These are phyloP conservation scores for Colletotrichum zoysiae DNA, from an alignment of 2,329 filamentous ascomycete species.

Conservation along the genomic window DNA sequence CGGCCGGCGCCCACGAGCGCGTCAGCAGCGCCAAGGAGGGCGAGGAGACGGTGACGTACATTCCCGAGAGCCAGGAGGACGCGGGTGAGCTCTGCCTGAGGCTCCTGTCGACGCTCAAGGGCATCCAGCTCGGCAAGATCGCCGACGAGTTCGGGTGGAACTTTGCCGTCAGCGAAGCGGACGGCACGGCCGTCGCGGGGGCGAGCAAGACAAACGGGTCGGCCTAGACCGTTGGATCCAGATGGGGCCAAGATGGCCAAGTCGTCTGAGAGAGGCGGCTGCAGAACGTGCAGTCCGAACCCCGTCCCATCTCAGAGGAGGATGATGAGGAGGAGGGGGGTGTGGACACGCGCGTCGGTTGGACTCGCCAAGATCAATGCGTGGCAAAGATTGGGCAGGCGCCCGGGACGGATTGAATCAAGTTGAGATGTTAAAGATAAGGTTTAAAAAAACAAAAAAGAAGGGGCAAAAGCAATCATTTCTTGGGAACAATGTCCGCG, in stretches of 20 bases:
- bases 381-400: neutral
- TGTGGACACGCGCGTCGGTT: neutral
- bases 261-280: neutral
- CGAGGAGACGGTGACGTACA: conserved; percentile 67
- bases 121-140: conserved; percentile 85
- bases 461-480: conserved; percentile 1
- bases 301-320: neutral
- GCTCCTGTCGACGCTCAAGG: conserved; percentile 82
- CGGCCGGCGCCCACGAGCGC: conserved; percentile 51
- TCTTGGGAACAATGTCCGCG: neutral
- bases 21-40: conserved; percentile 52
- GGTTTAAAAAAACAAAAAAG: neutral
- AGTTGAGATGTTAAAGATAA: conserved; percentile 18
- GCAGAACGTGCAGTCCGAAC: neutral
- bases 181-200: conserved; percentile 56
- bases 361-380: conserved; percentile 5
- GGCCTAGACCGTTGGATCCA: conserved; percentile 50
- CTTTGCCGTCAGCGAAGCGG: conserved; percentile 58
- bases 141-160: conserved; percentile 85
- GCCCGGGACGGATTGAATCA: neutral
- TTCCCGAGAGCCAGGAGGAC: conserved; percentile 69
- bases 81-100: conserved; percentile 80
- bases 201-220: conserved; percentile 44
- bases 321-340: neutral
- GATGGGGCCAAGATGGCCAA: conserved; percentile 47